Conservation (phyloP, 2,329 filamentous ascomycete species). For the Hortaea werneckii region DNA sequence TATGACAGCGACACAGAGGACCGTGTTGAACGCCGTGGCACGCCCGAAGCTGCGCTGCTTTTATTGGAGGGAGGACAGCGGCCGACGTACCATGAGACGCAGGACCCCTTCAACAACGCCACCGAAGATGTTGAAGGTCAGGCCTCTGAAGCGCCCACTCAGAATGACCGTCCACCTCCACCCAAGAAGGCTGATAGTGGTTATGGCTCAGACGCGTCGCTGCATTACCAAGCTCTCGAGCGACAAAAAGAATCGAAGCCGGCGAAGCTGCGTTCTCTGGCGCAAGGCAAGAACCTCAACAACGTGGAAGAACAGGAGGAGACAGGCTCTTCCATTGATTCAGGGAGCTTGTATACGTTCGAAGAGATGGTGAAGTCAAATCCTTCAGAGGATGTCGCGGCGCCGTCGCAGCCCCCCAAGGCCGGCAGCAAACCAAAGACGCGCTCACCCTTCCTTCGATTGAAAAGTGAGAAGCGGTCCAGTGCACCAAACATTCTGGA, state of each 20-base stretch:
- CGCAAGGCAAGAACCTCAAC: neutral
- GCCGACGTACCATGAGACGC: no score
- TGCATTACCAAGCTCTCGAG: neutral
- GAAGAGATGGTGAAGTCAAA: constrained; percentile 8
- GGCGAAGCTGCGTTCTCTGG: neutral
- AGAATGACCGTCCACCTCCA: constrained; percentile 1
- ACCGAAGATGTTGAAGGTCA: no score
- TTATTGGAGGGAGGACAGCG: no score
- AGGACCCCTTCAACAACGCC: no score
- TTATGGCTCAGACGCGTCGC: constrained; percentile 23
- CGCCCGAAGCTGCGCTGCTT: constrained; percentile 17
- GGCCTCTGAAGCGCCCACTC: neutral
- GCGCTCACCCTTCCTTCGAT: constrained; percentile 5
- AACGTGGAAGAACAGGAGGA: constrained; percentile 1
- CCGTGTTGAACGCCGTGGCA: constrained; percentile 2
- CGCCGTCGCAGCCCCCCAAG: neutral
- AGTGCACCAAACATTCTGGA: neutral
- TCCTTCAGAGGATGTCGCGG: constrained; percentile 2
- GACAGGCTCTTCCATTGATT: neutral
- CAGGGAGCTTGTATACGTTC: constrained; percentile 14
- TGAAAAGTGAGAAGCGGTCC: constrained; percentile 5
- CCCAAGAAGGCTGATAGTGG: constrained; percentile 23
- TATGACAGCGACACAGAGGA: constrained; percentile 13
- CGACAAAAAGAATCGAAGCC: neutral
- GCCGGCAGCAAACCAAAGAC: constrained; percentile 4